phyloP scores from a whole-genome alignment of 345 rosid species.

The Acer yangbiense region DNA sequence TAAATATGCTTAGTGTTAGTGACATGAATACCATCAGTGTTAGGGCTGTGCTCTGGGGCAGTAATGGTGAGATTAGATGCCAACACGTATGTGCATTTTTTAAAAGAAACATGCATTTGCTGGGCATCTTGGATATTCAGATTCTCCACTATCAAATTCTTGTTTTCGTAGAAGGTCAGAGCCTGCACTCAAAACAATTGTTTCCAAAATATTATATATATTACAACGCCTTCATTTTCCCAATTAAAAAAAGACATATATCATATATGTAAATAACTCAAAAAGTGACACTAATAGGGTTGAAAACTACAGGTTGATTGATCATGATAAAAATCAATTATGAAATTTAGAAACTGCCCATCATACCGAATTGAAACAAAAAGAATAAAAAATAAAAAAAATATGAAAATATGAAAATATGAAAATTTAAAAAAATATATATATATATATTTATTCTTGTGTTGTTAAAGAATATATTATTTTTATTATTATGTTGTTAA shows the following conservation, averaged over 20 bases:
- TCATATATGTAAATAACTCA: too few species aligned
- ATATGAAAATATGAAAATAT: too few species aligned
- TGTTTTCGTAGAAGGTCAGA: conserved; percentile 59
- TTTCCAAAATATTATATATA: background rate
- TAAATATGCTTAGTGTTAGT: conserved; percentile 61
- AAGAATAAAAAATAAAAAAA: too few species aligned
- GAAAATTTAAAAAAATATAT: too few species aligned
- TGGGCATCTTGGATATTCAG: conserved; percentile 68
- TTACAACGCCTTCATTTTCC: background rate
- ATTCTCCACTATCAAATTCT: conserved; percentile 46
- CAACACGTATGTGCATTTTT: conserved; percentile 46
- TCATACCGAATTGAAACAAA: too few species aligned
- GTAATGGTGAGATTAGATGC: conserved; percentile 54
- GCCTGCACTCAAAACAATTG: conserved; percentile 45
- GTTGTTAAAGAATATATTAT: too few species aligned
- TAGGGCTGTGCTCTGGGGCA: conserved; percentile 69
- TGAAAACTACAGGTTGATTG: background rate
- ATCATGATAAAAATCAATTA: too few species aligned
- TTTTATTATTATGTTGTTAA: too few species aligned
- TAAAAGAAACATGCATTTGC: conserved; percentile 66
- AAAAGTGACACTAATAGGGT: too few species aligned
- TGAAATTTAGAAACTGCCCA: too few species aligned
- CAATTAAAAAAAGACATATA: too few species aligned
- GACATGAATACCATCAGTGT: conserved; percentile 91
- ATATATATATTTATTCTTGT: too few species aligned